Conservation (phyloP, 2,329 filamentous ascomycete genomes). For the Fusarium nisikadoi region DNA sequence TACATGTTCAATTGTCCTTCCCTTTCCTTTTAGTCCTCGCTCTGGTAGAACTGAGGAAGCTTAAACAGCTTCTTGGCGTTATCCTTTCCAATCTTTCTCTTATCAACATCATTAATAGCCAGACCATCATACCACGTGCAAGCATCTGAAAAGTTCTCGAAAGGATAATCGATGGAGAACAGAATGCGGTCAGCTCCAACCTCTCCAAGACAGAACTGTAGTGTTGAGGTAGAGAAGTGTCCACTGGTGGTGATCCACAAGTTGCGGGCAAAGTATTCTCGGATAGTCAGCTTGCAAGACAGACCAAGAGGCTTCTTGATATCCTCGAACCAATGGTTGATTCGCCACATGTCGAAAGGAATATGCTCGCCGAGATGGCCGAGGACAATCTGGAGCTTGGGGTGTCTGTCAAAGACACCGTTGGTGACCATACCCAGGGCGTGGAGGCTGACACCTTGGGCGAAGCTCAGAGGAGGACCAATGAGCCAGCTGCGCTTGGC, state of each 20-base stretch:
- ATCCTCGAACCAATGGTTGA: constrained; percentile 67
- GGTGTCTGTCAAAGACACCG: constrained; percentile 61
- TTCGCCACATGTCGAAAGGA: constrained; percentile 61
- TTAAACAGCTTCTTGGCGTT: constrained; percentile 57
- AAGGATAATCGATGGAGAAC: constrained; percentile 66
- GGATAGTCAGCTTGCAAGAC: constrained; percentile 59
- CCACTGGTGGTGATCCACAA: constrained; percentile 68
- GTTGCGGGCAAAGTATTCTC: constrained; percentile 65
- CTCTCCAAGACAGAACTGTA: constrained; percentile 61
- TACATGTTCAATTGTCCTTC: not conserved
- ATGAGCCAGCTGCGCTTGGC: constrained; percentile 68
- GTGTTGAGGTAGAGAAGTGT: constrained; percentile 64
- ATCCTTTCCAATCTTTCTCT: constrained; percentile 55
- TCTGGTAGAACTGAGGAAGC: constrained; percentile 40
- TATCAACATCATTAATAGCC: constrained; percentile 48
- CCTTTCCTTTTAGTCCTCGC: constrained; percentile 22
- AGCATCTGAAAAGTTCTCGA: constrained; percentile 57
- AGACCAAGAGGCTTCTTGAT: constrained; percentile 62
- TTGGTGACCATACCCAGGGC: constrained; percentile 62
- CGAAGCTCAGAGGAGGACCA: constrained; percentile 68
- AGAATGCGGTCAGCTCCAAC: constrained; percentile 61
- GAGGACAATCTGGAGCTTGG: constrained; percentile 57
- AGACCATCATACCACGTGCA: constrained; percentile 55
- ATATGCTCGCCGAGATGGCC: constrained; percentile 62
- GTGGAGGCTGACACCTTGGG: constrained; percentile 68